Evolutionary conservation across 2,329 filamentous ascomycete genomes (phyloP).

Genomic region (Periglandula ipomoeae): DNA sequence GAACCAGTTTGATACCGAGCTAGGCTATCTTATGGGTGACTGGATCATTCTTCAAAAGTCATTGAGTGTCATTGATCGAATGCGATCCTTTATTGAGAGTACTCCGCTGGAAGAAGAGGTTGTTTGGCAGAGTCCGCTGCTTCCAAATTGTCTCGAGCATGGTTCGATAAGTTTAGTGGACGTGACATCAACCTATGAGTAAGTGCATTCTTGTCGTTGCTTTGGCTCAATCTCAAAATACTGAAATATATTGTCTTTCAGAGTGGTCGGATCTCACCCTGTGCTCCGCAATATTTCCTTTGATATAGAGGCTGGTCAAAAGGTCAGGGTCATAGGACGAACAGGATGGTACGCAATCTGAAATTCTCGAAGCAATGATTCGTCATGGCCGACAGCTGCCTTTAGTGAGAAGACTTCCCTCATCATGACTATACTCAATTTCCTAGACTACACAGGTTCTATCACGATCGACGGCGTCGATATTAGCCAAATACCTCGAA

Average conservation of each 20-base stretch:
- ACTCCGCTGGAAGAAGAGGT: no score
- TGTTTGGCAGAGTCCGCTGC: no score
- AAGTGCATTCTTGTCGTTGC: not conserved
- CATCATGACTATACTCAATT: not conserved
- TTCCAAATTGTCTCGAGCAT: no score
- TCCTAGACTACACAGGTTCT: not conserved
- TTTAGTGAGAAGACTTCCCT: slow-evolving; percentile 17
- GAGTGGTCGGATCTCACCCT: not conserved
- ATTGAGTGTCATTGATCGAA: not conserved
- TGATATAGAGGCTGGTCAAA: slow-evolving; percentile 10
- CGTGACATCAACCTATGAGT: not conserved
- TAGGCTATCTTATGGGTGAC: not conserved
- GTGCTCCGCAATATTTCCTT: slow-evolving; percentile 8
- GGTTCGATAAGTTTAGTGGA: not conserved
- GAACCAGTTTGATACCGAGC: not conserved
- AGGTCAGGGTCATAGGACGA: slow-evolving; percentile 12
- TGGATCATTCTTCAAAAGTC: not conserved
- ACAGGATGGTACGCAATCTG: slow-evolving; percentile 7
- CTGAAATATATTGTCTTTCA: no score
- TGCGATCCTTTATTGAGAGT: no score
- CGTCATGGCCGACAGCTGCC: not conserved
- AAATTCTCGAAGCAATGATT: not conserved
- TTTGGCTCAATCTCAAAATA: no score
- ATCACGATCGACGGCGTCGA: slow-evolving; percentile 19
- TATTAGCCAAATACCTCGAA: slow-evolving; percentile 13